phyloP scores from a whole-genome alignment of 768 basidiomycete species.

The Lyophyllum atratum region DNA sequence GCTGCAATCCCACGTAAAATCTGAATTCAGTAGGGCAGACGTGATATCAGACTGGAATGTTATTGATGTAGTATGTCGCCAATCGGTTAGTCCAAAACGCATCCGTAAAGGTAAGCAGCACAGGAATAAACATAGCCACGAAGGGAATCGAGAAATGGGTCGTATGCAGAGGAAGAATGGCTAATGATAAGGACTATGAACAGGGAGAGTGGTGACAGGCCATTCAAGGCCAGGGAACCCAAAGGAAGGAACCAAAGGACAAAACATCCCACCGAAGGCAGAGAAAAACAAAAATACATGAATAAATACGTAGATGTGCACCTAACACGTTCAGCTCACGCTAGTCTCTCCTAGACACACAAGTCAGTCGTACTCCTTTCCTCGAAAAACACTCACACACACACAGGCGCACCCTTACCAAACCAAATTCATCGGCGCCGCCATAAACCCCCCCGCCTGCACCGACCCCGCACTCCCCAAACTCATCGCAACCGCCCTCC shows the following conservation, averaged over 20 bases:
- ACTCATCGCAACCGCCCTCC: conserved; percentile 53
- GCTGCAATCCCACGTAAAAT: too few species aligned
- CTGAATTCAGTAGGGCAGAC: too few species aligned
- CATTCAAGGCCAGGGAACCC: too few species aligned
- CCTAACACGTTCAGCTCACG: neutral
- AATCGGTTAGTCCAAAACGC: too few species aligned
- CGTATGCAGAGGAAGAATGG: neutral
- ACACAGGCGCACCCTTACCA: neutral
- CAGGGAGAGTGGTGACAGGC: neutral
- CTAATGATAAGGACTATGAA: neutral
- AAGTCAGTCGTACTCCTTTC: too few species aligned
- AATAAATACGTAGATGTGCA: neutral
- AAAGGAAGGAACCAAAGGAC: neutral
- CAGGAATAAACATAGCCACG: neutral
- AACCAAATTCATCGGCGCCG: conserved; percentile 26
- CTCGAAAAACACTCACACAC: too few species aligned
- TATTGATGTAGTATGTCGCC: too few species aligned
- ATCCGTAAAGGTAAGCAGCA: neutral
- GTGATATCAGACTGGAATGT: too few species aligned
- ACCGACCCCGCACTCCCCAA: conserved; percentile 43
- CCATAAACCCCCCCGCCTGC: conserved; percentile 37
- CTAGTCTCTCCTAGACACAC: too few species aligned
- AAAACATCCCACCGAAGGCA: neutral
- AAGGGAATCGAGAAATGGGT: neutral
- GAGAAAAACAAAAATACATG: neutral